phyloP scores from a whole-genome alignment of 2,329 filamentous ascomycete species.

The Davidsoniella neocaledoniae region DNA sequence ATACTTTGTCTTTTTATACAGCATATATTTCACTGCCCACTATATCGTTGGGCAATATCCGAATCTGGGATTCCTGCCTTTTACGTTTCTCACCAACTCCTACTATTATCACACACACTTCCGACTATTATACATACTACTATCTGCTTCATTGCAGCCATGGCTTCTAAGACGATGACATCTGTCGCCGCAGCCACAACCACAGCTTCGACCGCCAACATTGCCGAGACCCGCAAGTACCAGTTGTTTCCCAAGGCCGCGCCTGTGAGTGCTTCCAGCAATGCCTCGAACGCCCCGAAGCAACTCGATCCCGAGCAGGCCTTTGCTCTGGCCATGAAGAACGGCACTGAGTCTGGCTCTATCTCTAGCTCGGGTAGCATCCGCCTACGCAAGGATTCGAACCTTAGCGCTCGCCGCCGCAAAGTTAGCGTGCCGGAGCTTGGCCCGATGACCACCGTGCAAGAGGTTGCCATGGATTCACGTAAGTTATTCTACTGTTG shows the following conservation, averaged over 20 bases:
- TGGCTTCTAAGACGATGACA: constrained; percentile 1
- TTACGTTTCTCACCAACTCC: not conserved
- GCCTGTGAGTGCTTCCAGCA: constrained; percentile 13
- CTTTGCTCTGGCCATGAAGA: constrained; percentile 26
- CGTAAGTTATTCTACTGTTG: constrained; percentile 29
- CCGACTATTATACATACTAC: not conserved
- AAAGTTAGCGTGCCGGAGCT: constrained; percentile 49
- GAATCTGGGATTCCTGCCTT: not conserved
- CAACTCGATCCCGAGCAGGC: constrained; percentile 34
- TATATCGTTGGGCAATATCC: not conserved
- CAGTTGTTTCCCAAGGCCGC: constrained; percentile 41
- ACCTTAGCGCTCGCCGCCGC: constrained; percentile 38
- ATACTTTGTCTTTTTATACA: not conserved
- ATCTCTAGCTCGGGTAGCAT: constrained; percentile 24
- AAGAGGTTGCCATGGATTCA: constrained; percentile 52
- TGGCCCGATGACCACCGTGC: constrained; percentile 51
- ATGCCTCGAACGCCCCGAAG: constrained; percentile 24
- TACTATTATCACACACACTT: no score
- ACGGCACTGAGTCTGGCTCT: constrained; percentile 25
- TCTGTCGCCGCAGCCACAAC: not conserved
- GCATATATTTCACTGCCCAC: not conserved
- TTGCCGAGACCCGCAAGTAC: constrained; percentile 30
- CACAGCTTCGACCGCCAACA: not conserved
- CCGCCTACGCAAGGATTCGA: constrained; percentile 39
- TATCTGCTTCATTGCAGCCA: not conserved